Conservation (phyloP, 2,329 filamentous ascomycete genomes). For the Venturia pyrina region DNA sequence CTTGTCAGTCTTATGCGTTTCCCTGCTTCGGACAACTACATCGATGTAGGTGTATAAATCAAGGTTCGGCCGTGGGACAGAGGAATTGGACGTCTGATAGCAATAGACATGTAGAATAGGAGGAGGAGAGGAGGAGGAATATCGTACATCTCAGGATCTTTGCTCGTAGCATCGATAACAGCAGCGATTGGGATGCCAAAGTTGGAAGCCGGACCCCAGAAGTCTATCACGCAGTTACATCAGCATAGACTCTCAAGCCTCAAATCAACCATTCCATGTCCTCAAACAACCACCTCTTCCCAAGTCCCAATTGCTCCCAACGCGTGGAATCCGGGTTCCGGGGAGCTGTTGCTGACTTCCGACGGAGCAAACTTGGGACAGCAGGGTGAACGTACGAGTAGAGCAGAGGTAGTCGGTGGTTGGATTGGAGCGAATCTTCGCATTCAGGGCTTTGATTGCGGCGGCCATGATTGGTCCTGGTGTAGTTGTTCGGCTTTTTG, state of each 20-base stretch:
- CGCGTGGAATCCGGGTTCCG: neutral
- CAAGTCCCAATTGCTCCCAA: slow-evolving; percentile 1
- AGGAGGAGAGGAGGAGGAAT: slow-evolving; percentile 5
- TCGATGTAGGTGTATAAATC: neutral
- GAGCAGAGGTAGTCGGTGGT: slow-evolving; percentile 43
- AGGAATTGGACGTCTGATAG: neutral
- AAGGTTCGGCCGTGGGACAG: neutral
- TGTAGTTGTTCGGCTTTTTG: neutral
- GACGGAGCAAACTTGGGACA: neutral
- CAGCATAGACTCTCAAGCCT: slow-evolving; percentile 3
- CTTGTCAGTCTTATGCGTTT: neutral
- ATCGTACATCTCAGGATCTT: slow-evolving; percentile 41
- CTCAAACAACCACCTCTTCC: neutral
- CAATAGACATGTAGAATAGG: slow-evolving; percentile 1
- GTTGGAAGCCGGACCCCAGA: slow-evolving; percentile 43
- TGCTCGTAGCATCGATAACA: slow-evolving; percentile 42
- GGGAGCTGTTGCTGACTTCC: neutral
- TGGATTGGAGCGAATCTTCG: slow-evolving; percentile 41
- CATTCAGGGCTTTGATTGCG: slow-evolving; percentile 44
- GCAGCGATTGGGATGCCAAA: slow-evolving; percentile 45
- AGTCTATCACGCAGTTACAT: slow-evolving; percentile 27
- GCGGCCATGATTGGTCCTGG: slow-evolving; percentile 19
- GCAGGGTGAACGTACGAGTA: slow-evolving; percentile 36
- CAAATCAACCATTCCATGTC: neutral
- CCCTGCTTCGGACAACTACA: neutral